Base-by-base conservation (phyloP, 1,284 basidiomycete species). In the Ceratobasidium sp. region DNA sequence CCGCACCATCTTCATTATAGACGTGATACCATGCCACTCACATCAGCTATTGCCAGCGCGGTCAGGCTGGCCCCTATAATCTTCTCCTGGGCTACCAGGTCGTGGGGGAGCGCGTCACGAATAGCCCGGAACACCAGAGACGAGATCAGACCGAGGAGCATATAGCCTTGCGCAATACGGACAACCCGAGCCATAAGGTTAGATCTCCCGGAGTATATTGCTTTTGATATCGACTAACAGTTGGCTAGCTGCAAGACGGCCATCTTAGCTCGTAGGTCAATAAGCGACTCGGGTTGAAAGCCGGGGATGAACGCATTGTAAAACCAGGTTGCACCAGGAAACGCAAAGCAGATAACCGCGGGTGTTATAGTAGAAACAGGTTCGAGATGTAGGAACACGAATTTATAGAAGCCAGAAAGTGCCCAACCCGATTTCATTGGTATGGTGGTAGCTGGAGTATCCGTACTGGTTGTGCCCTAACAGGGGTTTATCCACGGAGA, bases 161-260 rank as follows among this genome's bases (percentile, higher is more conserved):
- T 80, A 77, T 91, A 93, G 76, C 90, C 91, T 92, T 70, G 69
- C 13, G 18, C 30, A 18, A 14, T 58, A 18, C 21, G 18, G n/a
- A n/a, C 46, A 41, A 55, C 43, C 18, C 26, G 18, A 43, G 13
- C 8, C 14, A 32, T 62, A 9, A 26, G 30, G 30, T 21, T 28
- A 23, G 30, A 28, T 32, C 50, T 44, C 13, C 8, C 49, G 30
- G 46, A 46, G 6, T 62, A 28, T 49, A 32, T 63, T 58, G 38
- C 6, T 18, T 14, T 46, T 80, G 84, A 50, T 75, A n/a, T 21
- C 16, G 18, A 66, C 76, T 59, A 28, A 91, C 91, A 90, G 76
- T 91, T 92, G 32, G 85, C 87, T 8, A 93, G 82, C 78, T 93
- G 91, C 85, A 87, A 88, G 69, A 92, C 84, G 18, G 87, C 87